These are phyloP conservation scores for Colletotrichum lini DNA, from an alignment of 2,329 filamentous ascomycete genomes.

Conservation along the genomic window DNA sequence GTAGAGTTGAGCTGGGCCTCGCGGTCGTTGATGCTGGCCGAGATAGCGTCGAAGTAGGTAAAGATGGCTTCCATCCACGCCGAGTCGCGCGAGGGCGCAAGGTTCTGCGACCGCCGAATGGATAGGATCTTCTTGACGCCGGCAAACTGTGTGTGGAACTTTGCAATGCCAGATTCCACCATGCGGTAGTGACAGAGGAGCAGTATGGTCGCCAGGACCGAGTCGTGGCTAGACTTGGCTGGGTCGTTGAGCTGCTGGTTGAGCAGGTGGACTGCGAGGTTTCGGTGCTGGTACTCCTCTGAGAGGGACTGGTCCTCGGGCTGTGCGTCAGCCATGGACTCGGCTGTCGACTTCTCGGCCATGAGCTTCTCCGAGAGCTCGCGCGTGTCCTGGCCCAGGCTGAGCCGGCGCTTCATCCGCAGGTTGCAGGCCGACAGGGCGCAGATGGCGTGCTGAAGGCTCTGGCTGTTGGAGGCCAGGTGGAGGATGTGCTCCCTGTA, in stretches of 20 bases:
- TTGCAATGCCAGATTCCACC: slow-evolving; percentile 92
- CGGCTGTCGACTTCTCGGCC: slow-evolving; percentile 62
- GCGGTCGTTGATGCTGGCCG: slow-evolving; percentile 90
- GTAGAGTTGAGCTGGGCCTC: slow-evolving; percentile 84
- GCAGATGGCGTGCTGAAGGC: slow-evolving; percentile 92
- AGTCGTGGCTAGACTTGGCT: slow-evolving; percentile 83
- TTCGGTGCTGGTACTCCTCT: slow-evolving; percentile 87
- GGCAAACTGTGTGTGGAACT: slow-evolving; percentile 93
- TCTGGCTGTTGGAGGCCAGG: slow-evolving; percentile 82
- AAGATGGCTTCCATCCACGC: slow-evolving; percentile 95
- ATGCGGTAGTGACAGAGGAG: slow-evolving; percentile 93
- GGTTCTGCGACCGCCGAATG: slow-evolving; percentile 73
- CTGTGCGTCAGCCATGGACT: slow-evolving; percentile 62
- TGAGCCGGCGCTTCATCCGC: slow-evolving; percentile 83
- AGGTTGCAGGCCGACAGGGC: slow-evolving; percentile 91
- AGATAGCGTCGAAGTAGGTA: slow-evolving; percentile 94
- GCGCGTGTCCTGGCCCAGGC: slow-evolving; percentile 70
- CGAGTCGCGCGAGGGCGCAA: slow-evolving; percentile 75
- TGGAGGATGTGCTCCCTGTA: slow-evolving; percentile 87
- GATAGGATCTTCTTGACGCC: slow-evolving; percentile 92
- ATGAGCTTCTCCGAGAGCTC: slow-evolving; percentile 64
- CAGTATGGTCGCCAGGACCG: slow-evolving; percentile 87
- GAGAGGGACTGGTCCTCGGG: slow-evolving; percentile 77
- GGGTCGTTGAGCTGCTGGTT: slow-evolving; percentile 88
- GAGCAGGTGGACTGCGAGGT: slow-evolving; percentile 83